Percentiles rank a stretch among this genome's conserved stretches.
These are phyloP conservation scores for Yamagishiella unicocca DNA, from an alignment of 139 green algal genomes.

Conservation along the genomic window DNA sequence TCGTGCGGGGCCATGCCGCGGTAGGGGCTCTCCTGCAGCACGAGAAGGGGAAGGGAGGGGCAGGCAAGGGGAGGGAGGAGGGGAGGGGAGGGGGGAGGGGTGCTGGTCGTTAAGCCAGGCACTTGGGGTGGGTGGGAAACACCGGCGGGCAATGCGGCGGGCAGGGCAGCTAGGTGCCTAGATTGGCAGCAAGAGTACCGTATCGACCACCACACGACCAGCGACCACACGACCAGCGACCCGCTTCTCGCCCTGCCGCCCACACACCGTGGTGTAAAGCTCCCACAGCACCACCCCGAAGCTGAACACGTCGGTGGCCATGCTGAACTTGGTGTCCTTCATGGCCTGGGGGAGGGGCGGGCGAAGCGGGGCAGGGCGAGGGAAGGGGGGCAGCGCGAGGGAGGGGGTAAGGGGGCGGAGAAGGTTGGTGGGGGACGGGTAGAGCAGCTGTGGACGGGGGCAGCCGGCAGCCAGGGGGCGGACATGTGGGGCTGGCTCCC, in stretches of 20 bases:
- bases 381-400: no score
- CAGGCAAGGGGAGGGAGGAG: background rate
- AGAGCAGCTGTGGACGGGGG: no score
- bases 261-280: conserved; percentile 45
- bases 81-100: background rate
- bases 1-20: conserved; percentile 47
- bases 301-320: conserved; percentile 55
- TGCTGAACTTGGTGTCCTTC: conserved; percentile 48
- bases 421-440: background rate
- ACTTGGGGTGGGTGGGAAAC: no score
- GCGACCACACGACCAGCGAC: no score
- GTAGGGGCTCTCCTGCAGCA: conserved; percentile 36
- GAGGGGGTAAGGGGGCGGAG: background rate
- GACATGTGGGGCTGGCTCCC: no score
- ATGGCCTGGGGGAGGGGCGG: conserved; percentile 38
- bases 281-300: conserved; percentile 61
- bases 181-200: no score
- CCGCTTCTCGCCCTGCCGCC: background rate
- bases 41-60: background rate
- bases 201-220: no score
- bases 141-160: no score
- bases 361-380: background rate
- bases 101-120: no score
- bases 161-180: no score
- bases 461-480: no score